Base-by-base conservation (phyloP, 2,329 filamentous ascomycete species). In the Botrytis tulipae region DNA sequence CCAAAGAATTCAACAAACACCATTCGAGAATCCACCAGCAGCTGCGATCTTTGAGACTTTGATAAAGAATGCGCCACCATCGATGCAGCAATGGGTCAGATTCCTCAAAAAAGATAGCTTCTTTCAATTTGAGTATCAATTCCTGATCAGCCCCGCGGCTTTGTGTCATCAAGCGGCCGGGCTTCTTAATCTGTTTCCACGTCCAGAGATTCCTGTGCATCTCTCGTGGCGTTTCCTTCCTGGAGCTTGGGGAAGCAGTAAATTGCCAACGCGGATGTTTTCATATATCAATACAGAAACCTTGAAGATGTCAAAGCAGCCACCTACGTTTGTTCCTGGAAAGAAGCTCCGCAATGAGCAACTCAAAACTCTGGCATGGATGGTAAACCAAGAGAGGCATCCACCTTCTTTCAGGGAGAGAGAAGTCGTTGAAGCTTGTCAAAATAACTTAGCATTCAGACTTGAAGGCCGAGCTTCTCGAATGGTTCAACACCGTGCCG, bases 351-450 rank as follows among this genome's bases (percentile, higher is more conserved):
- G 85, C 9, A 80, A 82, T 0, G 86, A 88, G 46, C 90, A 92
- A 75, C 79, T 84, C 8, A 83, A 84, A 29, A 88, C 87, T 3
- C 80, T 92, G 3, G 76, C 80, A 0, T 92, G 90, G 90, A 91
- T 91, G 88, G 78, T 83, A 16, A 29, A 76, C 0, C 87, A 89
- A 79, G 90, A 92, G 78, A 74, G 82, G 18, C 88, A 90, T 76
- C 75, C 78, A 1, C 79, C 82, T 29, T 75, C 79, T 0, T 90
- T 90, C 74, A 74, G 81, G 1, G 83, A 90, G 73, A 83, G 87
- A 75, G 89, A 90, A 76, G 80, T 86, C 0, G 88, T 89, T 74
- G 90, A 92, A 78, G 85, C 84, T 4, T 74, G 84, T 1, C 78
- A 90, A 20, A 77, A 82, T 0, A 78, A 83, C 35, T 78, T 90